Evolutionary conservation across 495 filamentous ascomycete genomes (phyloP).

Genomic region (Penicillium paradoxum): DNA sequence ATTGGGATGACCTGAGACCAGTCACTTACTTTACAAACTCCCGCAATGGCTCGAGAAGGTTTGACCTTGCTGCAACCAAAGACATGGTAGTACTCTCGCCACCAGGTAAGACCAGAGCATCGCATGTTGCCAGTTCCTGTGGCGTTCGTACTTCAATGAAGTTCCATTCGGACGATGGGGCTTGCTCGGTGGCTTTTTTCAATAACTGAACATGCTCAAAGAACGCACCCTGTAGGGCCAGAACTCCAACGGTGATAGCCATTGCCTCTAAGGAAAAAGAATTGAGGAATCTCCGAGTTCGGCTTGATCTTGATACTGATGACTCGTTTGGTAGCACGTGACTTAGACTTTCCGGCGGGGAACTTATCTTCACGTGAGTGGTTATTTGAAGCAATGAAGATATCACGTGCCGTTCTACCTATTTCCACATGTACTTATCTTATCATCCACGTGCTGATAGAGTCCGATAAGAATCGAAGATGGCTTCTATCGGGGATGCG

Average conservation of each 20-base stretch:
- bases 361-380: slow-evolving; percentile 27
- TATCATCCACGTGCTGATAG: neutral
- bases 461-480: slow-evolving; percentile 3
- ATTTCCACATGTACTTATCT: neutral
- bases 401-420: too few relatives aligned
- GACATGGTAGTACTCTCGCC: slow-evolving; percentile 95
- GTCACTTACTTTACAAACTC: slow-evolving; percentile 85
- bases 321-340: slow-evolving; percentile 24
- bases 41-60: slow-evolving; percentile 76
- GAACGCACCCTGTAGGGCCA: slow-evolving; percentile 93
- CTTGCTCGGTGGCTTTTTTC: slow-evolving; percentile 52
- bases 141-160: slow-evolving; percentile 79
- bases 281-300: neutral
- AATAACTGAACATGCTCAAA: slow-evolving; percentile 80
- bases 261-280: slow-evolving; percentile 19
- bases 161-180: slow-evolving; percentile 40
- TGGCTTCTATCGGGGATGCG: neutral
- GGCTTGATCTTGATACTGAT: slow-evolving; percentile 7
- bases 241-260: slow-evolving; percentile 68
- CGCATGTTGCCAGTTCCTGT: slow-evolving; percentile 63
- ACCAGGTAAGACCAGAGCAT: slow-evolving; percentile 84
- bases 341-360: slow-evolving; percentile 22
- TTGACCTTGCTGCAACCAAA: slow-evolving; percentile 74
- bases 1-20: neutral
- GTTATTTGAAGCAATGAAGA: too few relatives aligned